Evolutionary conservation across 257 asterid genomes (phyloP), one percentile per base, ranked within the genome.

Genomic region (Nicotiana knightiana): DNA sequence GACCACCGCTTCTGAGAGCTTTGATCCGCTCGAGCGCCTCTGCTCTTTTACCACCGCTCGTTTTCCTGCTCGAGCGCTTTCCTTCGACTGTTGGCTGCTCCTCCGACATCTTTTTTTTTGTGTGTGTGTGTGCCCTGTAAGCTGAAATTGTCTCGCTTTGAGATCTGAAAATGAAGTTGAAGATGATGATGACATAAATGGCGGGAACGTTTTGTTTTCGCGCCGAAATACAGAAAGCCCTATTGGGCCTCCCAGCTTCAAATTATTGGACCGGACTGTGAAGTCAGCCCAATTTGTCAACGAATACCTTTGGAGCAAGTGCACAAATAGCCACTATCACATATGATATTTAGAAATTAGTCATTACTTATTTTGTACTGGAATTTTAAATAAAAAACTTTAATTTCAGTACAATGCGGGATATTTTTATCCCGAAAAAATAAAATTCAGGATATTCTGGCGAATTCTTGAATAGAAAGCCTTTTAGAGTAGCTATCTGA

Each of bases 1-100:
- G 92, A 71, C 90, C 93, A 66, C 96, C 97, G 37, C 91, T 86
- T 3, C 91, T 90, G 83, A 83, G 83, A 15, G 97, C 93, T 88
- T 84, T 90, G 51, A 95, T 95, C 76, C 89, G 94, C 90, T 95
- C 93, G 39, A 95, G 93, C 0, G 95, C 83, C 39, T 96, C 96
- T 17, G 92, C 94, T 43, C 82, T 82, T 57, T 82, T 65, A 81
- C 43, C 21, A 15, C 43, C 89, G 67, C 85, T 59, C 58, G 92
- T 54, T 66, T 93, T 90, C 32, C 98, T 90, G 43, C 85, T 85
- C 85, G 98, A 85, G 57, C 96, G 88, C 83, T 95, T 86, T 7
- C 96, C 93, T 16, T 90, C 86, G 46, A 76, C 89, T 4, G 65
- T 15, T 62, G 91, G 86, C 86, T 93, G 90, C 76, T 93, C 98